A percentile compares a stretch with the other conserved stretches of the same genome.
phyloP scores from a whole-genome alignment of 2,329 filamentous ascomycete species.

The Fusarium bactridioides region DNA sequence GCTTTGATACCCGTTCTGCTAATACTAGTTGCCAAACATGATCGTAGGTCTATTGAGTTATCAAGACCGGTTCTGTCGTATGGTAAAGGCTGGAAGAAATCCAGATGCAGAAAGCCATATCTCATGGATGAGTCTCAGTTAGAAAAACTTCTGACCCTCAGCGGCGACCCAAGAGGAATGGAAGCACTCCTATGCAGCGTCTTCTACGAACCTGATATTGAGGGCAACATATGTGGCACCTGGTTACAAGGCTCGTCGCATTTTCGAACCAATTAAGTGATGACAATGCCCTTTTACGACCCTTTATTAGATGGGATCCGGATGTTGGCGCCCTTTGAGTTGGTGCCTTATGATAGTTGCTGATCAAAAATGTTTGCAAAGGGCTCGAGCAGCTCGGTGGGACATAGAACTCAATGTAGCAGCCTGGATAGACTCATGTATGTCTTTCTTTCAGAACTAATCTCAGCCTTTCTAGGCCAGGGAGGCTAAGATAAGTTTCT shows the following conservation, averaged over 20 bases:
- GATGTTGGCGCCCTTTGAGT: background rate
- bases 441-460: background rate
- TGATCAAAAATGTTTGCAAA: background rate
- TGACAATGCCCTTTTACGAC: too few species aligned
- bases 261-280: background rate
- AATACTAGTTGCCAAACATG: background rate
- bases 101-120: background rate
- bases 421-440: background rate
- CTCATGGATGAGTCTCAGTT: background rate
- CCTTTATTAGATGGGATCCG: background rate
- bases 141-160: background rate
- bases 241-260: background rate
- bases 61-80: too few species aligned
- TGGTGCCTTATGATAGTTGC: background rate
- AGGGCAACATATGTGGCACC: background rate
- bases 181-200: background rate
- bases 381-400: background rate
- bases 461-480: background rate
- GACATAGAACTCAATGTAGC: background rate
- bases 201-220: background rate
- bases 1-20: background rate
- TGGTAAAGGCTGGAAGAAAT: background rate
- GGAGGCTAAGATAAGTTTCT: background rate
- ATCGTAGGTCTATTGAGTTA: background rate
- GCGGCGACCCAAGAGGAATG: background rate